A percentile compares a stretch with the other conserved stretches of the same genome.
These are phyloP conservation scores for Boletus tylopilopsis DNA, from an alignment of 768 basidiomycete species.

Conservation along the genomic window DNA sequence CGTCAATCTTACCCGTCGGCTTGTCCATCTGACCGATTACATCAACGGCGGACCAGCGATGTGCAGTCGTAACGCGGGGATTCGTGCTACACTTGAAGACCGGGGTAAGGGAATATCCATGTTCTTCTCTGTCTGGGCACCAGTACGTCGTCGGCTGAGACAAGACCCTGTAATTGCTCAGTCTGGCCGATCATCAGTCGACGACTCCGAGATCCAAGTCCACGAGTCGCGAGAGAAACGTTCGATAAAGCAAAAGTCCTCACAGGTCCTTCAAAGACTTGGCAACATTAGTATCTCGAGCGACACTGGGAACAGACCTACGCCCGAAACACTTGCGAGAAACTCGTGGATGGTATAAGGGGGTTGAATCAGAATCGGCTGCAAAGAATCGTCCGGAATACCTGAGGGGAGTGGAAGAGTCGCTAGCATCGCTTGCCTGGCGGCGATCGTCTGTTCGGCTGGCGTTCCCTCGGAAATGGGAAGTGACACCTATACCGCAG, in stretches of 20 bases:
- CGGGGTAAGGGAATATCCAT: conserved; percentile 73
- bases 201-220: background rate
- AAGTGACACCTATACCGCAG: conserved; percentile 1
- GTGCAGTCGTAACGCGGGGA: conserved; percentile 70
- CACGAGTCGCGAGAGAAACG: background rate
- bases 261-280: conserved; percentile 60
- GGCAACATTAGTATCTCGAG: conserved; percentile 6
- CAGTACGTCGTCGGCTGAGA: conserved; percentile 67
- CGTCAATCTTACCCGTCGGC: conserved; percentile 51
- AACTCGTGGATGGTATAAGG: conserved; percentile 69
- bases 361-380: conserved; percentile 63
- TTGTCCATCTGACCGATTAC: conserved; percentile 54
- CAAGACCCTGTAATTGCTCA: conserved; percentile 64
- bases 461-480: background rate
- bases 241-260: conserved; percentile 21
- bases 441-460: conserved; percentile 43
- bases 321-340: conserved; percentile 52
- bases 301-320: conserved; percentile 31
- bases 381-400: conserved; percentile 62
- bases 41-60: conserved; percentile 69
- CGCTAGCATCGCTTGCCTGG: conserved; percentile 54
- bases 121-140: conserved; percentile 81
- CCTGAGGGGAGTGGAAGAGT: conserved; percentile 59
- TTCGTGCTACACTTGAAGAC: conserved; percentile 78
- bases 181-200: conserved; percentile 35